Conservation (phyloP, 2,329 filamentous ascomycete species). For the Hawksworthiomyces lignivorus region DNA sequence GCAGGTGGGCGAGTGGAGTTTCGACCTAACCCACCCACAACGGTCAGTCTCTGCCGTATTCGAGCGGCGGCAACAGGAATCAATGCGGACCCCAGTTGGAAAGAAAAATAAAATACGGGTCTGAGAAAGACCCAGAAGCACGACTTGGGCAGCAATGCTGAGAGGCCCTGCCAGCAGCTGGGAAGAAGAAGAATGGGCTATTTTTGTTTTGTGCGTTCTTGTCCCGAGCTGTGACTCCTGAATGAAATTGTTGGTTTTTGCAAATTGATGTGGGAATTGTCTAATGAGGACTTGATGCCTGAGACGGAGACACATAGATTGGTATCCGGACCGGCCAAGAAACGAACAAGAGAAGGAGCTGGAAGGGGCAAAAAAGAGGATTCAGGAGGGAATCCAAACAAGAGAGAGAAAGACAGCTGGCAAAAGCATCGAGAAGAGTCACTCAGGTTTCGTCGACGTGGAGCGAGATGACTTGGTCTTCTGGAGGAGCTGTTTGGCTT, state of each 20-base stretch:
- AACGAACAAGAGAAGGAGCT: background rate
- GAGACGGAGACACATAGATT: background rate
- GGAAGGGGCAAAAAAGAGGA: background rate
- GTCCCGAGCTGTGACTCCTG: too few relatives aligned
- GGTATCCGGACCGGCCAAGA: background rate
- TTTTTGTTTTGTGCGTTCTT: background rate
- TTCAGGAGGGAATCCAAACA: background rate
- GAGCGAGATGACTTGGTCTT: too few relatives aligned
- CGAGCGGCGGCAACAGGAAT: constrained; percentile 1
- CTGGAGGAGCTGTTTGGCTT: too few relatives aligned
- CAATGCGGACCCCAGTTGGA: constrained; percentile 2
- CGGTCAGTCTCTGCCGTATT: background rate
- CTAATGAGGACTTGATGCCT: too few relatives aligned
- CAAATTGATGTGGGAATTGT: too few relatives aligned
- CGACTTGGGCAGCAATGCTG: constrained; percentile 15
- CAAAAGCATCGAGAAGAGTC: too few relatives aligned
- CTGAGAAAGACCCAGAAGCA: too few relatives aligned
- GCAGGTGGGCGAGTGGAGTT: constrained; percentile 8
- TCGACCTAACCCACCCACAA: constrained; percentile 6
- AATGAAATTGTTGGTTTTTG: too few relatives aligned
- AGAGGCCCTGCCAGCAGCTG: background rate
- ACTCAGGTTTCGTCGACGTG: too few relatives aligned
- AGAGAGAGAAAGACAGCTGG: background rate
- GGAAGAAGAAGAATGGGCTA: background rate
- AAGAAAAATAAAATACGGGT: too few relatives aligned